Percentiles rank a stretch among this genome's conserved stretches.
Evolutionary conservation across 768 basidiomycete species (phyloP).

Genomic region (Sporobolomyces pararoseus): DNA sequence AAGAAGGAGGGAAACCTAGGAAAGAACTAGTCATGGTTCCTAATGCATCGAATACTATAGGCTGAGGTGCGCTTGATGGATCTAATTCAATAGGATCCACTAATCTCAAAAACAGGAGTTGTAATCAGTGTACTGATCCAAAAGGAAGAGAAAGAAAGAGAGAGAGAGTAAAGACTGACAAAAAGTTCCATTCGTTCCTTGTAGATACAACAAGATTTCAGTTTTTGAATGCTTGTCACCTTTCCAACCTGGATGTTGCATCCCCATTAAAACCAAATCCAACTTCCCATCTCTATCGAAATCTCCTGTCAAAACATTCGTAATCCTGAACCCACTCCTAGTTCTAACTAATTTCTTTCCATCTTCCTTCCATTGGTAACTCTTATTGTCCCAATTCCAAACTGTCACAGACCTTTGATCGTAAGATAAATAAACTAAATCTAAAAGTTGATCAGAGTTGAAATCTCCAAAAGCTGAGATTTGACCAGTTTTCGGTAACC

Average conservation of each 20-base stretch:
- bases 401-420: conserved; percentile 73
- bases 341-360: conserved; percentile 42
- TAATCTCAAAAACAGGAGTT: too few species aligned
- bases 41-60: conserved; percentile 77
- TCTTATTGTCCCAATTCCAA: conserved; percentile 78
- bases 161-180: conserved; percentile 26
- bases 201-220: conserved; percentile 68
- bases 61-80: conserved; percentile 68
- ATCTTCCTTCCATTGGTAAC: conserved; percentile 52
- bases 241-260: conserved; percentile 51
- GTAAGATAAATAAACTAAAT: conserved; percentile 69
- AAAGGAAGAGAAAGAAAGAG: background rate
- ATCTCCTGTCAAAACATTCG: conserved; percentile 87
- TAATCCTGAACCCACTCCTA: conserved; percentile 51
- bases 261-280: conserved; percentile 83
- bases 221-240: conserved; percentile 51
- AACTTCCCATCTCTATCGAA: conserved; percentile 87
- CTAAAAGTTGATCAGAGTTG: conserved; percentile 91
- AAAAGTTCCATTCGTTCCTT: conserved; percentile 50
- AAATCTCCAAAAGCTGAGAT: conserved; percentile 91
- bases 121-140: too few species aligned
- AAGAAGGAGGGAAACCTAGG: conserved; percentile 60
- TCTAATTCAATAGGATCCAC: conserved; percentile 51
- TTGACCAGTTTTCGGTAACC: conserved; percentile 63
- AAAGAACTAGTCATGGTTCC: conserved; percentile 88